These are phyloP conservation scores for Silene conica DNA, from an alignment of 148 eudicot genomes.

Conservation along the genomic window DNA sequence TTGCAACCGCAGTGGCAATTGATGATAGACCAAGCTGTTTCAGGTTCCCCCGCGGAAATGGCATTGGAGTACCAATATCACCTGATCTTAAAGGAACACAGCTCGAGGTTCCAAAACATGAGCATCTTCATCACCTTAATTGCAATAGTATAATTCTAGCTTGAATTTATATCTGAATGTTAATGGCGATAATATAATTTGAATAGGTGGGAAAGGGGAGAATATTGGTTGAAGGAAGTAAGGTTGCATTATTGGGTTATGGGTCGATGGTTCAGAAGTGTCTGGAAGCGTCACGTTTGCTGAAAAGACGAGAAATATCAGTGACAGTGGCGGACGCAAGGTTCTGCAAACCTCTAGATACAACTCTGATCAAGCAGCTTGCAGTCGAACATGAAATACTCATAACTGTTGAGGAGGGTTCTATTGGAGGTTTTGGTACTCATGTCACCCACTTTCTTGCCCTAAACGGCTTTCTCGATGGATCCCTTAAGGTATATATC, in stretches of 20 bases:
- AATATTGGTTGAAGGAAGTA: conserved; percentile 51
- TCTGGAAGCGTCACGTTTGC: conserved; percentile 49
- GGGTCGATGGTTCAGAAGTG: conserved; percentile 62
- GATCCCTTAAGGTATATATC: conserved; percentile 62
- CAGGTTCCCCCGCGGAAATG: conserved; percentile 74
- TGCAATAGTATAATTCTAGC: too few relatives aligned
- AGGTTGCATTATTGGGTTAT: conserved; percentile 63
- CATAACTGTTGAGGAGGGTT: conserved; percentile 69
- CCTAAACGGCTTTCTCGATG: conserved; percentile 56
- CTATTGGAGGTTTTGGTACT: conserved; percentile 69
- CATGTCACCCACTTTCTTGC: conserved; percentile 61
- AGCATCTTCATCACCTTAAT: too few relatives aligned
- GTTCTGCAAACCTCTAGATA: conserved; percentile 76
- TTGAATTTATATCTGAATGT: too few relatives aligned
- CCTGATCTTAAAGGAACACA: conserved; percentile 51
- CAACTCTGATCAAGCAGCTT: conserved; percentile 44
- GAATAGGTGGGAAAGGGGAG: conserved; percentile 47
- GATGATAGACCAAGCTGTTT: conserved; percentile 80
- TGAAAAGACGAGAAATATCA: conserved; percentile 33
- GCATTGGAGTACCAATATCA: conserved; percentile 55
- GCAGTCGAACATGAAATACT: conserved; percentile 64
- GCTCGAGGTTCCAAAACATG: conserved; percentile 19
- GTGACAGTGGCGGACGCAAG: conserved; percentile 72
- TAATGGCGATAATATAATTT: too few relatives aligned
- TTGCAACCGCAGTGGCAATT: conserved; percentile 70